These are phyloP conservation scores for Rhizoclosmatium sp. DNA, from an alignment of 192 early-diverging fungal genomes.

Conservation along the genomic window DNA sequence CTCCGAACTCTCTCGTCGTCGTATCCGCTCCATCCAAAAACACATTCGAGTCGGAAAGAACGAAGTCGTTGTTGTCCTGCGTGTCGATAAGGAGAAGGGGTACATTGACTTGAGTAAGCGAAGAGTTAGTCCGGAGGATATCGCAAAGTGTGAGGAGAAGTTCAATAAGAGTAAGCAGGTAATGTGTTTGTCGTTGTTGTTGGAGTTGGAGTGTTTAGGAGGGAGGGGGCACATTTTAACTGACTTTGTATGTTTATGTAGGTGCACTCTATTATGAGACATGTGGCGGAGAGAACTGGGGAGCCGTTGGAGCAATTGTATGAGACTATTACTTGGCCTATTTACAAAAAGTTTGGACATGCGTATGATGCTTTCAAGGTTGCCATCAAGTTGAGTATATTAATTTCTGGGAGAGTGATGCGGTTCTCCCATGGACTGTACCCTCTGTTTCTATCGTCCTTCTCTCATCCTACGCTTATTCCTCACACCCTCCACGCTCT, in stretches of 20 bases:
- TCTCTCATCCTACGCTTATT: no score
- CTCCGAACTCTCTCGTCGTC: conserved; percentile 90
- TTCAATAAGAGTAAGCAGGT: conserved; percentile 93
- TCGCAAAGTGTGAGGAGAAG: conserved; percentile 88
- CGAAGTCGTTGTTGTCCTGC: conserved; percentile 91
- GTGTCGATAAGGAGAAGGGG: conserved; percentile 97
- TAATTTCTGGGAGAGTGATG: not conserved
- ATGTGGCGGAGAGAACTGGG: conserved; percentile 87
- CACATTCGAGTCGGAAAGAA: conserved; percentile 90
- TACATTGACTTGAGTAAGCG: conserved; percentile 99
- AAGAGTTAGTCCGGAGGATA: conserved; percentile 87
- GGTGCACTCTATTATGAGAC: conserved; percentile 83
- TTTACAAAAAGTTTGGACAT: conserved; percentile 95
- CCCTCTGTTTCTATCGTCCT: no score
- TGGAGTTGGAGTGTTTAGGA: not conserved
- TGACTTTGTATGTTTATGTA: not conserved
- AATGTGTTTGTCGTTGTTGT: not conserved
- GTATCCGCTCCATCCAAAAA: conserved; percentile 97
- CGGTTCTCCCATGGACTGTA: not conserved
- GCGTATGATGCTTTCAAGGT: conserved; percentile 97
- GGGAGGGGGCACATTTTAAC: conserved; percentile 36
- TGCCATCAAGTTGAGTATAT: conserved; percentile 75
- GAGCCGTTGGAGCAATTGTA: conserved; percentile 86
- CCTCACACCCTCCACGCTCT: no score
- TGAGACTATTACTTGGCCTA: conserved; percentile 87